These are phyloP conservation scores for Diplodia intermedia DNA, from an alignment of 2,329 filamentous ascomycete species.

Conservation along the genomic window DNA sequence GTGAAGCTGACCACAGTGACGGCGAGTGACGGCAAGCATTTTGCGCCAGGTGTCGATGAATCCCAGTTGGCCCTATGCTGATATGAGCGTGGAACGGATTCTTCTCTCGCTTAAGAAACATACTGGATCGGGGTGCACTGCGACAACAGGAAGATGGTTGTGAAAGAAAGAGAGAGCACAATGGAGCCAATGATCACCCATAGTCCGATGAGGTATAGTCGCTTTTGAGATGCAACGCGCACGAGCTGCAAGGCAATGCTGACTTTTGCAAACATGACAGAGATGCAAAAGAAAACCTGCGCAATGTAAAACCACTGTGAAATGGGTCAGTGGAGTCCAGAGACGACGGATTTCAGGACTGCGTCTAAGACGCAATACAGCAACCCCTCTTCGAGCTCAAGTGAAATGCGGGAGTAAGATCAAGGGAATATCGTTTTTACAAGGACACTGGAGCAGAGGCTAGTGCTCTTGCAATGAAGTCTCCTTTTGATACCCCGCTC, in stretches of 20 bases:
- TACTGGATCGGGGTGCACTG: constrained; percentile 41
- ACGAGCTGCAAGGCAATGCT: constrained; percentile 47
- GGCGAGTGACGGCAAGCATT: constrained; percentile 13
- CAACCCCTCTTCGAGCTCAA: no score
- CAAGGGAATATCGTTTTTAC: no score
- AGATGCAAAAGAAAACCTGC: constrained; percentile 46
- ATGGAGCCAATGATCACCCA: constrained; percentile 42
- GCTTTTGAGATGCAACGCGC: constrained; percentile 43
- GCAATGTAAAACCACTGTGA: constrained; percentile 47
- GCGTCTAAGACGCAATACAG: no score
- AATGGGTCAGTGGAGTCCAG: constrained; percentile 32
- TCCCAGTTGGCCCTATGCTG: constrained; percentile 16
- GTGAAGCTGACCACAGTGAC: constrained; percentile 26
- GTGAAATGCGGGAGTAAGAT: no score
- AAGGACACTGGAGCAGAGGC: no score
- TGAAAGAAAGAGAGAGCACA: constrained; percentile 43
- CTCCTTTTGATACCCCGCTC: not conserved
- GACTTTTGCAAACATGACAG: constrained; percentile 47
- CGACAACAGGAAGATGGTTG: constrained; percentile 44
- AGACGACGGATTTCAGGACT: not conserved
- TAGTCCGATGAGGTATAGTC: constrained; percentile 39
- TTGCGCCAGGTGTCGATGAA: not conserved
- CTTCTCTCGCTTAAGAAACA: not conserved
- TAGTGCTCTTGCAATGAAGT: no score
- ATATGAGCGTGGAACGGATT: not conserved